Conservation (phyloP, 768 basidiomycete genomes). For the Tricholoma saponaceum region DNA sequence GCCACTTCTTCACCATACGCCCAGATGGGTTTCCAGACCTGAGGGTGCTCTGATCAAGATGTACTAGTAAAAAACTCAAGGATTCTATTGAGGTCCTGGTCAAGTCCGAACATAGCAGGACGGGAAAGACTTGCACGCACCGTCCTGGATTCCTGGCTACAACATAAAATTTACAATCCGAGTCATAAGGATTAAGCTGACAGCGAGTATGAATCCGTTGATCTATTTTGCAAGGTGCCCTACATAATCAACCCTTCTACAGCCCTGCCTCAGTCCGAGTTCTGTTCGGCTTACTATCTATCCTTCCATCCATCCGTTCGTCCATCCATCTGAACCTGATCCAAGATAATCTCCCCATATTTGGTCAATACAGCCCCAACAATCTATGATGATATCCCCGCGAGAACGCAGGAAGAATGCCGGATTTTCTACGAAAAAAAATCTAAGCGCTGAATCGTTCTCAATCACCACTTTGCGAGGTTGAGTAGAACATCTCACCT, state of each 20-base stretch:
- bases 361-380: neutral
- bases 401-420: neutral
- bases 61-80: too few relatives aligned
- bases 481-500: neutral
- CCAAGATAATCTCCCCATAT: neutral
- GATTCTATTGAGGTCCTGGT: too few relatives aligned
- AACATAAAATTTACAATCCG: too few relatives aligned
- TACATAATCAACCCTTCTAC: too few relatives aligned
- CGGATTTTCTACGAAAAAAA: neutral
- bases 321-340: neutral
- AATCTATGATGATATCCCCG: neutral
- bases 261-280: too few relatives aligned
- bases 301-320: neutral
- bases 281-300: neutral
- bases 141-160: neutral
- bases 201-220: too few relatives aligned
- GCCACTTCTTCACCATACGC: too few relatives aligned
- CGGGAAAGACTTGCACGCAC: neutral
- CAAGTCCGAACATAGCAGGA: neutral
- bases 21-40: too few relatives aligned
- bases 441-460: neutral
- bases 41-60: too few relatives aligned
- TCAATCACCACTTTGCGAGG: neutral
- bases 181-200: too few relatives aligned
- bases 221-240: too few relatives aligned